Evolutionary conservation across 805 yeast species (phyloP).

Genomic region (Saccharomycodes ludwigii): DNA sequence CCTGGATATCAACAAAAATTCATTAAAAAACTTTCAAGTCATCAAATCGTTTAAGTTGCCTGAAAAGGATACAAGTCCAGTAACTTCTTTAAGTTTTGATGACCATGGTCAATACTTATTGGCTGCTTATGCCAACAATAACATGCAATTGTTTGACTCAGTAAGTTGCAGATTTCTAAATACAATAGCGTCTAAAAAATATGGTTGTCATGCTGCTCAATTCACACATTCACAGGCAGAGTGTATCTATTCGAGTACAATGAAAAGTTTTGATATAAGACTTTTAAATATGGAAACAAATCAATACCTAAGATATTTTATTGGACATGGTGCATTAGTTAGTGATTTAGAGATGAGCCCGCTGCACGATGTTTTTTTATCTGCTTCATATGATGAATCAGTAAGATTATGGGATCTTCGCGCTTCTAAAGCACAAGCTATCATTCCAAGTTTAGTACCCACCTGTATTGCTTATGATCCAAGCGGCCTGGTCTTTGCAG

Average conservation of each 20-base stretch:
- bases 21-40: slow-evolving; percentile 23
- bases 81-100: slow-evolving; percentile 68
- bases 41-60: slow-evolving; percentile 41
- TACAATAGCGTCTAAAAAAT: slow-evolving; percentile 72
- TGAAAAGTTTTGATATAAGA: slow-evolving; percentile 63
- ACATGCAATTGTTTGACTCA: slow-evolving; percentile 75
- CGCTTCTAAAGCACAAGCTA: slow-evolving; percentile 52
- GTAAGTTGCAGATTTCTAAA: slow-evolving; percentile 54
- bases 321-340: slow-evolving; percentile 76
- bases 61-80: slow-evolving; percentile 35
- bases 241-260: slow-evolving; percentile 76
- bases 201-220: slow-evolving; percentile 79
- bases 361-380: slow-evolving; percentile 46
- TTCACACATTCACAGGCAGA: slow-evolving; percentile 66
- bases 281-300: slow-evolving; percentile 68
- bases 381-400: slow-evolving; percentile 65
- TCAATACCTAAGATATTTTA: slow-evolving; percentile 71
- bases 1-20: slow-evolving; percentile 17
- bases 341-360: slow-evolving; percentile 65
- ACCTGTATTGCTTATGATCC: slow-evolving; percentile 67
- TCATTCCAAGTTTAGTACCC: slow-evolving; percentile 42
- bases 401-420: slow-evolving; percentile 83
- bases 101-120: slow-evolving; percentile 70
- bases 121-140: slow-evolving; percentile 69
- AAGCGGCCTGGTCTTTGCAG: slow-evolving; percentile 68